A percentile compares a stretch with the other conserved stretches of the same genome.
These are phyloP conservation scores for Xylaria sp. DNA, from an alignment of 2,329 filamentous ascomycete species.

Conservation along the genomic window DNA sequence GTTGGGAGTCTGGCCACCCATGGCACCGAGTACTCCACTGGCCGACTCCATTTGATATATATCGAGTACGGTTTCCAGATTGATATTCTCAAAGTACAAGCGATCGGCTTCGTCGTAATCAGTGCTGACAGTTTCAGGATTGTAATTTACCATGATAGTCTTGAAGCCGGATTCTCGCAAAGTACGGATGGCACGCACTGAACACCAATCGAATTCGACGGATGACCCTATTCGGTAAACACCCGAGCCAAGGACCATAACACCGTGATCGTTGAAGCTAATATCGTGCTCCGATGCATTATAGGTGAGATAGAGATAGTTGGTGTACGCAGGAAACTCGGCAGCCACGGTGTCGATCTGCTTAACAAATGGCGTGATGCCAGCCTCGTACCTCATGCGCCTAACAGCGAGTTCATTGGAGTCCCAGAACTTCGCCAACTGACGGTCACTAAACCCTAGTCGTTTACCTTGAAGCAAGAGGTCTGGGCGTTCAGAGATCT, in stretches of 20 bases:
- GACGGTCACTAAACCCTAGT: conserved; percentile 92
- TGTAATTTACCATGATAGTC: conserved; percentile 86
- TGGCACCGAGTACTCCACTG: conserved; percentile 88
- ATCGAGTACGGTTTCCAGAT: conserved; percentile 87
- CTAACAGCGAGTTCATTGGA: conserved; percentile 94
- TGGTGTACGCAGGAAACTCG: conserved; percentile 93
- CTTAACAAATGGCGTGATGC: conserved; percentile 90
- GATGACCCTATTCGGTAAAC: conserved; percentile 98
- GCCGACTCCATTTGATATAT: conserved; percentile 91
- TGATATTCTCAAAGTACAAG: conserved; percentile 97
- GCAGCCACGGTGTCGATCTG: conserved; percentile 98
- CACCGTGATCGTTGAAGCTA: conserved; percentile 84
- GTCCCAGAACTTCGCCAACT: conserved; percentile 92
- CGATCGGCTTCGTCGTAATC: conserved; percentile 96
- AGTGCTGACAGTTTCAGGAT: conserved; percentile 88
- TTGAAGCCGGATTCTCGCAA: conserved; percentile 86
- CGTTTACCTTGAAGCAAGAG: conserved; percentile 88
- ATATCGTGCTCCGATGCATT: conserved; percentile 90
- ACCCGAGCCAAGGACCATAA: conserved; percentile 96
- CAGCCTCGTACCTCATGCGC: conserved; percentile 83
- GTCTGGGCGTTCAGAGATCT: conserved; percentile 71
- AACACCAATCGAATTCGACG: conserved; percentile 99
- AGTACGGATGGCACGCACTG: conserved; percentile 91
- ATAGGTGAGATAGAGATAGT: conserved; percentile 97
- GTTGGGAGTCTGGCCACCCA: conserved; percentile 98